These are phyloP conservation scores for Alternaria rosae DNA, from an alignment of 2,329 filamentous ascomycete genomes.

Conservation along the genomic window DNA sequence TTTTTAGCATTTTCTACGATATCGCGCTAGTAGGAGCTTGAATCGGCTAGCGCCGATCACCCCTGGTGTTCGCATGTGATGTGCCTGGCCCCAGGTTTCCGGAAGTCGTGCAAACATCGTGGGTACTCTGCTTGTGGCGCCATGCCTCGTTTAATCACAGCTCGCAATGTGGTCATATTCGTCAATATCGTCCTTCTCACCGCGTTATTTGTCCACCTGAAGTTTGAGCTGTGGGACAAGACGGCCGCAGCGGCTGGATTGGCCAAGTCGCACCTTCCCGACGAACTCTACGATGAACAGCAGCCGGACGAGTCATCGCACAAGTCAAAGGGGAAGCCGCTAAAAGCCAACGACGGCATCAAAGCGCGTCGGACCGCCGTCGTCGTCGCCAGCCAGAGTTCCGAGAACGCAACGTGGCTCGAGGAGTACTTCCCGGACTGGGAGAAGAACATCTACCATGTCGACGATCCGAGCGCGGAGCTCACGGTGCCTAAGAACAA, in stretches of 20 bases:
- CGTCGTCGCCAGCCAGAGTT: slow-evolving; percentile 50
- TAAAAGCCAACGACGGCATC: slow-evolving; percentile 19
- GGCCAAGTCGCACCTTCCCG: slow-evolving; percentile 20
- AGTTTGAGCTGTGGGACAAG: slow-evolving; percentile 36
- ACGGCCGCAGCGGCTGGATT: slow-evolving; percentile 13
- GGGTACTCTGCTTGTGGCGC: slow-evolving; percentile 8
- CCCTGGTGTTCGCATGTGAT: slow-evolving; percentile 6
- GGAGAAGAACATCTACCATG: slow-evolving; percentile 53
- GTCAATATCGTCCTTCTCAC: slow-evolving; percentile 35
- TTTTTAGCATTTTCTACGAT: neutral
- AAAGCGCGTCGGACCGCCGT: slow-evolving; percentile 39
- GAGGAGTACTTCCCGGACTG: slow-evolving; percentile 48
- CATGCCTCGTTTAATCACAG: slow-evolving; percentile 43
- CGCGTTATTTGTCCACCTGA: slow-evolving; percentile 40
- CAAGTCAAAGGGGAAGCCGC: slow-evolving; percentile 14
- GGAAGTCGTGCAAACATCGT: slow-evolving; percentile 9
- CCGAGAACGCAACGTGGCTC: slow-evolving; percentile 53
- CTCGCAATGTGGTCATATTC: slow-evolving; percentile 33
- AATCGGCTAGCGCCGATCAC: slow-evolving; percentile 10
- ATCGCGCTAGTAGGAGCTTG: neutral
- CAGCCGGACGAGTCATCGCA: slow-evolving; percentile 11
- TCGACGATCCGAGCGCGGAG: slow-evolving; percentile 49
- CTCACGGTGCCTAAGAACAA: slow-evolving; percentile 57
- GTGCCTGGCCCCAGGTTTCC: slow-evolving; percentile 3
- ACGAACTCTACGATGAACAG: slow-evolving; percentile 23